Percentiles rank a stretch among this genome's conserved stretches.
Evolutionary conservation across 2,329 filamentous ascomycete genomes (phyloP).

Genomic region (Clathrospora elynae): DNA sequence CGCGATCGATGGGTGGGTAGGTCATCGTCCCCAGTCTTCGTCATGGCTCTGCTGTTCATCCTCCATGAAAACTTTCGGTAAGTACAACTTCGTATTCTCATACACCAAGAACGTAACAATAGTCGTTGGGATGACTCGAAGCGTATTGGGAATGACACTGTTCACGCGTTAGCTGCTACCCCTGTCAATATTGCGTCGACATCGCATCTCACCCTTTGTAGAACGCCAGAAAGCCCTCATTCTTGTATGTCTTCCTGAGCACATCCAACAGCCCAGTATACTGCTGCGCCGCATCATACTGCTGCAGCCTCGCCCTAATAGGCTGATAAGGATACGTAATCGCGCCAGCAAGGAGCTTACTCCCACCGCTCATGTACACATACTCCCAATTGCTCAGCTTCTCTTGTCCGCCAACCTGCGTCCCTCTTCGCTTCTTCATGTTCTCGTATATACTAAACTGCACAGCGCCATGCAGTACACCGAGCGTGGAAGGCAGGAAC

Average conservation of each 20-base stretch:
- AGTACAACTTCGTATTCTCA: slow-evolving; percentile 83
- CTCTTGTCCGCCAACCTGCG: slow-evolving; percentile 38
- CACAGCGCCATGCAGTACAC: slow-evolving; percentile 88
- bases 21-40: slow-evolving; percentile 38
- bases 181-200: background rate
- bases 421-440: slow-evolving; percentile 65
- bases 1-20: too few species aligned
- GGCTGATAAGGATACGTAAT: slow-evolving; percentile 96
- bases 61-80: slow-evolving; percentile 54
- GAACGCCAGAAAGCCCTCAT: slow-evolving; percentile 82
- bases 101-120: slow-evolving; percentile 98
- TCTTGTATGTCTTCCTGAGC: slow-evolving; percentile 71
- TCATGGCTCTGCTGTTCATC: slow-evolving; percentile 40
- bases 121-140: slow-evolving; percentile 89
- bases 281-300: slow-evolving; percentile 75
- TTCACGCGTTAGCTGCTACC: slow-evolving; percentile 8
- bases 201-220: slow-evolving; percentile 71
- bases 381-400: slow-evolving; percentile 74
- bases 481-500: slow-evolving; percentile 78
- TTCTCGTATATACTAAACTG: slow-evolving; percentile 95
- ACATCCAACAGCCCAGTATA: slow-evolving; percentile 79
- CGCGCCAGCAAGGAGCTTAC: slow-evolving; percentile 87
- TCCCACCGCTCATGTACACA: slow-evolving; percentile 75
- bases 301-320: slow-evolving; percentile 84
- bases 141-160: slow-evolving; percentile 77